A percentile compares a stretch with the other conserved stretches of the same genome.
phyloP scores from a whole-genome alignment of 2,329 filamentous ascomycete species.

The Claviceps maximensis region DNA sequence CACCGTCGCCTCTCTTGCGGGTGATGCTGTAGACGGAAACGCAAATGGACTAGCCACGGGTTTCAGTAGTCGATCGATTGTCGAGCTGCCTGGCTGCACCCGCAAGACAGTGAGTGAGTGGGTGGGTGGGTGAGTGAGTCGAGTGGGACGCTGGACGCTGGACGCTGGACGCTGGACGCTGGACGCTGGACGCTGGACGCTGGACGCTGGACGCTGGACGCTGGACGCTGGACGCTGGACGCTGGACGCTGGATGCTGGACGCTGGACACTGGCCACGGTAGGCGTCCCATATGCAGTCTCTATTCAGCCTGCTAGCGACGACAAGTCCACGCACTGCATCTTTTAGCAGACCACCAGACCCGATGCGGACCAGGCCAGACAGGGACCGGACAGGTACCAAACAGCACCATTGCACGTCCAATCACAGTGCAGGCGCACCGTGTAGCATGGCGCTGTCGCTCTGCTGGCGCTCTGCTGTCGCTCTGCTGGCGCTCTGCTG shows the following conservation, averaged over 20 bases:
- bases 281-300: neutral
- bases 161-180: too few relatives aligned
- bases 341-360: too few relatives aligned
- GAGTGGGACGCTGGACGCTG: too few relatives aligned
- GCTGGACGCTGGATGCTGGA: neutral
- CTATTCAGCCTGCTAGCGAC: too few relatives aligned
- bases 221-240: too few relatives aligned
- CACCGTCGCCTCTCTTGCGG: neutral
- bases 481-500: too few relatives aligned
- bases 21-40: neutral
- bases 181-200: too few relatives aligned
- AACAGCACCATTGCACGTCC: neutral
- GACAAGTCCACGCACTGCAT: too few relatives aligned
- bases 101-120: neutral
- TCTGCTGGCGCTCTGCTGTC: neutral
- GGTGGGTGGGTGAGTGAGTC: too few relatives aligned
- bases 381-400: too few relatives aligned
- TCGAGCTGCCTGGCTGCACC: slow-evolving; percentile 2
- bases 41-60: neutral
- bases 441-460: neutral
- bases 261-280: neutral
- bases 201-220: too few relatives aligned
- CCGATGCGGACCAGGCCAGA: too few relatives aligned
- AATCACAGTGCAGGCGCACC: neutral
- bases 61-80: slow-evolving; percentile 6